Base-by-base conservation (phyloP, 768 basidiomycete species). In the Pholiota microspora region DNA sequence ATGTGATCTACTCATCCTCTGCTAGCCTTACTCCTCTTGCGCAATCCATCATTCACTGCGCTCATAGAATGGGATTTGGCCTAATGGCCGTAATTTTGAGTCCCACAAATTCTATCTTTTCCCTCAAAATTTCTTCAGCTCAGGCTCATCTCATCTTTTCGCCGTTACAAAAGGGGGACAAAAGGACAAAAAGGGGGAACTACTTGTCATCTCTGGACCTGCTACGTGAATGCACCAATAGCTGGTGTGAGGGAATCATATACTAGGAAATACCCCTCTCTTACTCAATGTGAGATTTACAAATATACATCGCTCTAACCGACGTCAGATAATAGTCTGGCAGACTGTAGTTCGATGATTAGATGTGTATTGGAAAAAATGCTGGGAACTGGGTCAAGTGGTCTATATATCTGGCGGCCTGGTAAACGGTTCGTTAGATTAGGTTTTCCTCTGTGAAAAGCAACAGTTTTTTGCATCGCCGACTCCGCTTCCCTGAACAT, bases 31-130 rank as follows among this genome's bases (percentile, higher is more conserved):
- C 40, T 51, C 54, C 49, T 54, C 55, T 51, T 51, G 31, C 34
- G 34, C 32, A 47, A 34, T 48, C 48, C 55, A 62, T 62, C 61
- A 62, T 62, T 62, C 34, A 53, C 23, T 59, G 57, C 60, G 60
- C 53, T 40, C 31, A 42, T 59, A 62, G 57, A 49, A 54, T 50
- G 60, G 57, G 42, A 18, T 58, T 59, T 54, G 42, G 42, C 23
- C 42, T 32, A 21, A 31, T 13, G 29, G 24, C 46, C 16, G 18
- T 28, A 34, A 24, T 38, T 44, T 47, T 42, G 45, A 47, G 31
- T 45, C 29, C 42, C 48, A 24, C 29, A 23, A 42, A n/a, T 45
- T 35, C 50, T 36, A 51, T 28, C 38, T 49, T 49, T 54, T 42
- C 54, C 45, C 54, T 32, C 16, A 42, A 32, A 23, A 49, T 59